Percentiles rank a stretch among this genome's conserved stretches.
Evolutionary conservation across 2,329 filamentous ascomycete species (phyloP).

Genomic region (Pseudocercospora fijiensis): DNA sequence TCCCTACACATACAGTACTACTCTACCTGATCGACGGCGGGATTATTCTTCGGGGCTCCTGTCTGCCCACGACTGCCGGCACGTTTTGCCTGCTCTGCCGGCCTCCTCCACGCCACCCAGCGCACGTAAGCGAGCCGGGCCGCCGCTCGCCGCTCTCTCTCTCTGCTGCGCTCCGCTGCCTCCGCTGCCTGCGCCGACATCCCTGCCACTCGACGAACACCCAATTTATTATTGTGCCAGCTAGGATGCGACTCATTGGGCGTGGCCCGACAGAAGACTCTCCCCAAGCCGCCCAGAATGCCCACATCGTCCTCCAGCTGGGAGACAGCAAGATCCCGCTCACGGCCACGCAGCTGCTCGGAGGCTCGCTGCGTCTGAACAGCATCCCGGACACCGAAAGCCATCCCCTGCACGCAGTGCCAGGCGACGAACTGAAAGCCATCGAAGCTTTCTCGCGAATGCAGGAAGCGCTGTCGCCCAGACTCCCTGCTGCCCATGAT

Average conservation of each 20-base stretch:
- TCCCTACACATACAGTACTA: no score
- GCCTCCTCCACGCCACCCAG: background rate
- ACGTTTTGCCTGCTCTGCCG: background rate
- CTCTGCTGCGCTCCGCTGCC: no score
- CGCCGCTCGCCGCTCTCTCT: background rate
- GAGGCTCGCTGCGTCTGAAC: slow-evolving; percentile 13
- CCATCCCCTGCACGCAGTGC: background rate
- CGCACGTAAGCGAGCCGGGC: background rate
- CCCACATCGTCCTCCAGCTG: slow-evolving; percentile 23
- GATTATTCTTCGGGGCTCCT: background rate
- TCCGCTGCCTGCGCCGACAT: slow-evolving; percentile 4
- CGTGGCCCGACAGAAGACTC: slow-evolving; percentile 12
- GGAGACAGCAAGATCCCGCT: slow-evolving; percentile 21
- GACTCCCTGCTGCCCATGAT: slow-evolving; percentile 14
- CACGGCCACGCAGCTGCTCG: slow-evolving; percentile 24
- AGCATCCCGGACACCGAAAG: slow-evolving; percentile 6
- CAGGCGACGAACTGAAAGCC: slow-evolving; percentile 15
- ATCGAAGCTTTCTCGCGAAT: slow-evolving; percentile 20
- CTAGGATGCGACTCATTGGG: slow-evolving; percentile 18
- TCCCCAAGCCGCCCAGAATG: slow-evolving; percentile 11
- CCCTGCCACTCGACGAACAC: slow-evolving; percentile 12
- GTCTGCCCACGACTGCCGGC: background rate
- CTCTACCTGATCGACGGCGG: background rate
- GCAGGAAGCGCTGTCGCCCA: slow-evolving; percentile 19
- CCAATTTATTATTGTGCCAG: slow-evolving; percentile 4